phyloP scores from a whole-genome alignment of 345 rosid genomes.

The Aegle marmelos region DNA sequence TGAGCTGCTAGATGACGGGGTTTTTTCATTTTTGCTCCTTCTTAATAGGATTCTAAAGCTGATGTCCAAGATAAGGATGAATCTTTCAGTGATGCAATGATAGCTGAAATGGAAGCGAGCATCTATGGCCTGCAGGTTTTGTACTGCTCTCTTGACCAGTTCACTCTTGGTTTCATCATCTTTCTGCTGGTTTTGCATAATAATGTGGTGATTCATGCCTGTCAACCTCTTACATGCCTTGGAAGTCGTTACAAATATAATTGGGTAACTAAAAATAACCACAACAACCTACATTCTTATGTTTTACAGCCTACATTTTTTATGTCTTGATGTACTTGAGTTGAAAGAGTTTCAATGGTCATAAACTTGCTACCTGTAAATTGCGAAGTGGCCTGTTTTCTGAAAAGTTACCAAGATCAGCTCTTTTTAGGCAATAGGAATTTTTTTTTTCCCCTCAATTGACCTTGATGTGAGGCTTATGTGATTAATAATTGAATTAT shows the following conservation, averaged over 20 bases:
- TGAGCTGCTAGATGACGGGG: background rate
- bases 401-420: background rate
- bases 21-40: constrained; percentile 3
- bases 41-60: constrained; percentile 36
- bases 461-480: background rate
- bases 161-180: background rate
- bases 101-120: constrained; percentile 71
- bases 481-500: background rate
- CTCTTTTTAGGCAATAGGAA: background rate
- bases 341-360: background rate
- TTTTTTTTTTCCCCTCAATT: background rate
- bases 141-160: background rate
- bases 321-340: background rate
- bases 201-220: background rate
- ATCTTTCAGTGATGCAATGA: constrained; percentile 40
- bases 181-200: background rate
- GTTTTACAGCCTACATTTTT: background rate
- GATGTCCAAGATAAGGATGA: constrained; percentile 31
- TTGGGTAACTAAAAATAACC: background rate
- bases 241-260: background rate
- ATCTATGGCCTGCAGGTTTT: constrained; percentile 66
- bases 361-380: background rate
- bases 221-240: background rate
- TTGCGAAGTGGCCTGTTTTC: background rate
- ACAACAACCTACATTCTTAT: background rate